phyloP scores from a whole-genome alignment of 2,329 filamentous ascomycete genomes.

The Nectriaceae sp. region DNA sequence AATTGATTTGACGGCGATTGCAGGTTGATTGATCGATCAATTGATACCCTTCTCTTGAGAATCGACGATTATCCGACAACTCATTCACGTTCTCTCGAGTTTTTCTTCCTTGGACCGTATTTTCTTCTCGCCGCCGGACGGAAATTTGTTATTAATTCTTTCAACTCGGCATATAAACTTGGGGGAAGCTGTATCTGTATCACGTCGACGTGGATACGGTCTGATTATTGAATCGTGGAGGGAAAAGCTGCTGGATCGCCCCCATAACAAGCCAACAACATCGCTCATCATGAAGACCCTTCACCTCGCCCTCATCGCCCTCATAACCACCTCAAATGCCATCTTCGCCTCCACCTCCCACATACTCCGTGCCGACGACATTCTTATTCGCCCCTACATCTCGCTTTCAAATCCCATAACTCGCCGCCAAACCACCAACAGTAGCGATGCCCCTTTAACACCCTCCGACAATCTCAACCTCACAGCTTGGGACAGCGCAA shows the following conservation, averaged over 20 bases:
- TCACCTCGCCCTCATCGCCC: conserved; percentile 14
- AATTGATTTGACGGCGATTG: no score
- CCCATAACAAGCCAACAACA: conserved; percentile 4
- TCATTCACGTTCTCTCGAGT: neutral
- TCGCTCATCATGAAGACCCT: conserved; percentile 18
- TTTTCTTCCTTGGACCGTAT: neutral
- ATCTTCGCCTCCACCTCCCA: conserved; percentile 13
- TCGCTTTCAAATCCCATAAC: conserved; percentile 15
- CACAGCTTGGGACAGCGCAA: conserved; percentile 57
- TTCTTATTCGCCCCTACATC: conserved; percentile 32
- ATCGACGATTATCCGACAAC: neutral
- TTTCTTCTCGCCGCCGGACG: conserved; percentile 20
- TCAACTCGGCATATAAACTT: no score
- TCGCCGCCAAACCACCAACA: conserved; percentile 15
- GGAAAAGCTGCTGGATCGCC: no score
- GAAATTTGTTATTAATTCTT: conserved; percentile 8
- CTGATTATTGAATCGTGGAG: no score
- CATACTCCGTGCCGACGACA: conserved; percentile 31
- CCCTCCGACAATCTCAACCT: conserved; percentile 51
- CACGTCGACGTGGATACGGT: no score
- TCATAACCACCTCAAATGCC: conserved; percentile 20
- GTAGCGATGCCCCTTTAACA: conserved; percentile 37
- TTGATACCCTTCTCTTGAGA: neutral
- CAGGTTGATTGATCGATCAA: no score
- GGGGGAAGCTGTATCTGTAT: no score